Base-by-base conservation (phyloP, 2,329 filamentous ascomycete genomes). In the Botryotinia convoluta region DNA sequence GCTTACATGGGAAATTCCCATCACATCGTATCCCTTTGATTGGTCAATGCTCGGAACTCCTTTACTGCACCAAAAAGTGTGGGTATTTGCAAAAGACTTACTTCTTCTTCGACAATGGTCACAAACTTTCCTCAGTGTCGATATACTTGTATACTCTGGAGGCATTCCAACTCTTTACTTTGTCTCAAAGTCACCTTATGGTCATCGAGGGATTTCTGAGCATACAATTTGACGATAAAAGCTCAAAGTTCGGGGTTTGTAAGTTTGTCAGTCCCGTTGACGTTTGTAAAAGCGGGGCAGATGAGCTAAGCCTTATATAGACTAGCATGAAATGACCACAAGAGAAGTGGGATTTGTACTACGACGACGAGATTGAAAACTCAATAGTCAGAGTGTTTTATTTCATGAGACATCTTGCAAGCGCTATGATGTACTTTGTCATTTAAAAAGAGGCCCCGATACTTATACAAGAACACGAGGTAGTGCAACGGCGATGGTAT, bases 1-100 rank as follows among this genome's bases (percentile, higher is more conserved):
- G 89, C 80, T 88, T 87, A 82, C 89, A 91, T 7, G 88, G 87
- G 67, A 82, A 83, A 69, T 82, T 78, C 69, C 84, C 84, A 77
- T 85, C 84, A 77, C 84, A 85, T 69, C 84, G 81, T 51, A 85
- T 85, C 75, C 84, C 84, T 85, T 57, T 65, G 35, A 72, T 35
- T 68, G 44, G 68, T 70, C 37, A 70, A 70, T 35, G 32, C 69
- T 64, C 22, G 42, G 20, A 22, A 71, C 32, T 68, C 48, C 26
- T 68, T 57, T 29, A 32, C 35, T n/a, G 32, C 22, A 42, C 10
- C 48, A 39, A 62, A 32, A 12, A 61, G 20, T 26, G 54, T 29
- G 42, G 54, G 54, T 29, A 42, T 35, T 20, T 59, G 61, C 44
- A 16, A 68, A 71, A 59, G 60, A 80, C 83, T 75, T 81, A 84